Evolutionary conservation across 176 grass and related monocot genomes (phyloP).

Genomic region (Echinochloa phyllopogon): DNA sequence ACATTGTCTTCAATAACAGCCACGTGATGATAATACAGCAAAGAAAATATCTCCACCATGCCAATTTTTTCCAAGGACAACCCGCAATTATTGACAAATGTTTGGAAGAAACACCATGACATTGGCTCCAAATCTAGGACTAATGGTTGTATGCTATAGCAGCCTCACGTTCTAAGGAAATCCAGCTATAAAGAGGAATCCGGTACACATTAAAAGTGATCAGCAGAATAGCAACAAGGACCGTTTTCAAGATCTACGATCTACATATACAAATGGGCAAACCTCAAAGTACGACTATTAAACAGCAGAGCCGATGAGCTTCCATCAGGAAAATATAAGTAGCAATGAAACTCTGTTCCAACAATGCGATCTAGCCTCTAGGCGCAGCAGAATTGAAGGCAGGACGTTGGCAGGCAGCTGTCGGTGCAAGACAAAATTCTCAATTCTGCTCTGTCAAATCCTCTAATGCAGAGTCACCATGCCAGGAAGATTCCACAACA

Average conservation of each 20-base stretch:
- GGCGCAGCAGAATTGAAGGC: conserved; percentile 30
- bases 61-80: background rate
- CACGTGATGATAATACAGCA: conserved; percentile 17
- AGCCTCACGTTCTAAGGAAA: conserved; percentile 33
- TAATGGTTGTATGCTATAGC: background rate
- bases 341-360: conserved; percentile 22
- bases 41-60: background rate
- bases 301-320: conserved; percentile 30
- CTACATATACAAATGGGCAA: conserved; percentile 5
- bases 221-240: conserved; percentile 26
- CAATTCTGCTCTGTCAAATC: conserved; percentile 12
- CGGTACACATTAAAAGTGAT: conserved; percentile 33
- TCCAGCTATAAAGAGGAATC: conserved; percentile 39
- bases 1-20: background rate
- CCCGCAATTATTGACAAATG: conserved; percentile 26
- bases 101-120: conserved; percentile 16
- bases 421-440: conserved; percentile 36
- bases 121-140: conserved; percentile 14
- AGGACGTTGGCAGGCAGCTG: conserved; percentile 42
- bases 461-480: conserved; percentile 9
- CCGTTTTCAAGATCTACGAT: conserved; percentile 44
- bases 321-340: conserved; percentile 18
- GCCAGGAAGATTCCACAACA: conserved; percentile 32
- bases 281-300: conserved; percentile 42
- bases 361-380: conserved; percentile 1